Conservation (phyloP, 352 stramenopile species). For the Globisporangium camurandrum region DNA sequence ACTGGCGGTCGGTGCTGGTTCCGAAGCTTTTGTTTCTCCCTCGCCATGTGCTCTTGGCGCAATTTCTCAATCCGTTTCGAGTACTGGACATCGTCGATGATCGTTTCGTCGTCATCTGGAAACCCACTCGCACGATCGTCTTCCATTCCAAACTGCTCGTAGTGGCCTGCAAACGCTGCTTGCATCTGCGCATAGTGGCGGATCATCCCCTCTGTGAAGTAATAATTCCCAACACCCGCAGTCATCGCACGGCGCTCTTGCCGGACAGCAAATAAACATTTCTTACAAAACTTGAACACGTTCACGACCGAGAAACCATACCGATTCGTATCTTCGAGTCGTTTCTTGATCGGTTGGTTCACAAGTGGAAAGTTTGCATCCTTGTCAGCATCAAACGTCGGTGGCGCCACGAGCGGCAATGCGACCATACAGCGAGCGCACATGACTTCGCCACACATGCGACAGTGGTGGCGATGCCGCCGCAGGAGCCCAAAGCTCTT, state of each 20-base stretch:
- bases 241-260: slow-evolving; percentile 56
- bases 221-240: slow-evolving; percentile 35
- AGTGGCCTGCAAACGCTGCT: slow-evolving; percentile 10
- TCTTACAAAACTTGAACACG: slow-evolving; percentile 68
- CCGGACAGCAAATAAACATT: slow-evolving; percentile 61
- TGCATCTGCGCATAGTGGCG: slow-evolving; percentile 31
- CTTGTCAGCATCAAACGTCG: slow-evolving; percentile 6
- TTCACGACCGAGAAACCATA: slow-evolving; percentile 56
- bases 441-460: slow-evolving; percentile 73
- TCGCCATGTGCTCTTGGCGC: slow-evolving; percentile 54
- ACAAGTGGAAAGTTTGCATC: slow-evolving; percentile 17
- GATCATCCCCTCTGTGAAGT: slow-evolving; percentile 36
- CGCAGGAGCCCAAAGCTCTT: slow-evolving; percentile 62
- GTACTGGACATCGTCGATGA: slow-evolving; percentile 41
- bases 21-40: slow-evolving; percentile 45
- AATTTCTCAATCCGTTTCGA: slow-evolving; percentile 45
- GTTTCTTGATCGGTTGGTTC: slow-evolving; percentile 37
- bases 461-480: slow-evolving; percentile 62
- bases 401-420: slow-evolving; percentile 48
- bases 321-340: slow-evolving; percentile 22
- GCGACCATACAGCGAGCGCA: slow-evolving; percentile 58
- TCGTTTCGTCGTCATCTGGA: slow-evolving; percentile 32
- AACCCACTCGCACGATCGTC: slow-evolving; percentile 26
- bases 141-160: slow-evolving; percentile 8
- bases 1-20: slow-evolving; percentile 6